Base-by-base conservation (phyloP, 129 eudicot genomes). In the Helichrysum umbraculigerum region DNA sequence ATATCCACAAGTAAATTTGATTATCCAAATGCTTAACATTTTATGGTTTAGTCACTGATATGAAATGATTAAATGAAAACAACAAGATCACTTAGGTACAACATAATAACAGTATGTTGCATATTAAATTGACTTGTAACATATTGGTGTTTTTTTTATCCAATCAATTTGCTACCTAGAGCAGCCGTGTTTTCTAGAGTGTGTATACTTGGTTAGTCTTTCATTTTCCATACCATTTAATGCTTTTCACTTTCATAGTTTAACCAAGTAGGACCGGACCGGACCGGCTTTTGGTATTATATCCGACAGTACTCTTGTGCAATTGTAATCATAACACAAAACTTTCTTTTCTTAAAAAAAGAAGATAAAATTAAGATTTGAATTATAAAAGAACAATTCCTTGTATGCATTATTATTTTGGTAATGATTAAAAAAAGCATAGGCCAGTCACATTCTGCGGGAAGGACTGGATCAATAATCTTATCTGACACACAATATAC, bases 21-120 rank as follows among this genome's bases (percentile, higher is more conserved):
- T 56, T 67, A 75, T 20, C 65, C 42, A 34, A 29, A 7, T 35
- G n/a, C 52, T 39, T 37, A 0, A 14, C 6, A 14, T 12, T 3
- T 14, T 47, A 47, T 11, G 54, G 1, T 3, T 3, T 72, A 52
- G 56, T 32, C 72, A 73, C 74, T 65, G 44, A 79, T 14, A 69
- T 59, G 28, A 77, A 19, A 37, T 77, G 68, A 68, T 77, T 59
- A 67, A 56, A 68, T 28, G 47, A 68, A 37, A n/a, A 35, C 74
- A 37, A 68, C 20, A 68, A 74, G 41, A 4, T n/a, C 80, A 34
- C 58, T 66, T 34, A 14, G 59, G 80, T 20, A 54, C 5, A 11
- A 41, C 25, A 66, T 21, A 68, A 22, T 33, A n/a, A 47, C 25
- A 20, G 52, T 8, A 15, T 7, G 11, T 33, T 76, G 54, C 32